Percentiles rank a stretch among this genome's conserved stretches.
Conservation (phyloP, 2,329 filamentous ascomycete genomes). For the Aspergillus ruber region DNA sequence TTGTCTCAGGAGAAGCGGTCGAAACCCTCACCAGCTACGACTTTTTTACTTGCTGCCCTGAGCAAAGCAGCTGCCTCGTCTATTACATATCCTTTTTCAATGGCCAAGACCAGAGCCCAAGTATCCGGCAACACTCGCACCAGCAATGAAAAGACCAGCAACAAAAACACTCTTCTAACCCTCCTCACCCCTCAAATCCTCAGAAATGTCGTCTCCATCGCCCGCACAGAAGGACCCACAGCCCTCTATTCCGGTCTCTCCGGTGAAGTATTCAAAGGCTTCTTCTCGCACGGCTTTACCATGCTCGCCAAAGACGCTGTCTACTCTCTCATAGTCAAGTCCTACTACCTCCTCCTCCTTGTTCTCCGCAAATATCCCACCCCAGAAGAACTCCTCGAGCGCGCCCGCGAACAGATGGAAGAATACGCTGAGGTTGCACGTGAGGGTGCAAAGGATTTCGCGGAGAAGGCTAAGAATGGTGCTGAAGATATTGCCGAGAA, state of each 20-base stretch:
- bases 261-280: slow-evolving; percentile 73
- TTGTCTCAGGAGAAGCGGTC: slow-evolving; percentile 49
- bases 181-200: slow-evolving; percentile 51
- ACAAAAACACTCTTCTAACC: slow-evolving; percentile 5
- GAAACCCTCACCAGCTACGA: slow-evolving; percentile 49
- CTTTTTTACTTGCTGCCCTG: slow-evolving; percentile 63
- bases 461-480: slow-evolving; percentile 22
- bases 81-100: slow-evolving; percentile 77
- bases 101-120: slow-evolving; percentile 75
- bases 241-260: slow-evolving; percentile 70
- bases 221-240: slow-evolving; percentile 57
- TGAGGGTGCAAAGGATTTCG: slow-evolving; percentile 31
- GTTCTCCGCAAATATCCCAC: slow-evolving; percentile 39
- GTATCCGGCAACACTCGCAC: slow-evolving; percentile 28
- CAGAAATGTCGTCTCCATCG: slow-evolving; percentile 53
- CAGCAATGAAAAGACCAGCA: slow-evolving; percentile 10
- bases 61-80: slow-evolving; percentile 72
- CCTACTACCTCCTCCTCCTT: slow-evolving; percentile 62
- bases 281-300: slow-evolving; percentile 78
- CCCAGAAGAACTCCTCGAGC: slow-evolving; percentile 35
- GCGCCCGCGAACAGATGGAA: slow-evolving; percentile 34
- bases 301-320: slow-evolving; percentile 80
- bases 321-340: slow-evolving; percentile 62
- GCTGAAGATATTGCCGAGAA: slow-evolving; percentile 21
- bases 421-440: slow-evolving; percentile 37